Evolutionary conservation across 2,329 filamentous ascomycete genomes (phyloP), one percentile per base, ranked within the genome.

Genomic region (Ophiostoma australiae): DNA sequence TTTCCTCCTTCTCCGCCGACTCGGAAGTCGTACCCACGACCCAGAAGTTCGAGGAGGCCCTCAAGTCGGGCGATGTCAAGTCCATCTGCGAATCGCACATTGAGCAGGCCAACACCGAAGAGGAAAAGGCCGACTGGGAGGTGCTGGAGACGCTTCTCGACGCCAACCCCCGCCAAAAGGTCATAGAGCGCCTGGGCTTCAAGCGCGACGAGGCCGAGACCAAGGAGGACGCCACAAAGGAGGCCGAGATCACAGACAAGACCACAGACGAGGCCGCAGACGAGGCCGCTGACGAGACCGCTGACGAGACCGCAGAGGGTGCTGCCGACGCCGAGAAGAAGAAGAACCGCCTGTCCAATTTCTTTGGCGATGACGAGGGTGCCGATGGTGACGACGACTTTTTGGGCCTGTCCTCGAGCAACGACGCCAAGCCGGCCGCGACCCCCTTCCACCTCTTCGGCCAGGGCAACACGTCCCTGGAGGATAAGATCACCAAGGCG

Each of bases 41-140:
- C 0, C 89, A 94, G 76, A 90, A 90, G 75, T 98, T 99, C 74
- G 94, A 99, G 79, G 87, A 89, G 75, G 89, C 93, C 11, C 82
- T 99, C 71, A 87, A 90, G 76, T 86, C 88, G 71, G 94, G 93
- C 33, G 88, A 98, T 77, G 82, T 99, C 23, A 85, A 86, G 4
- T 84, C 84, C 61, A 91, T 99, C 73, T 97, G 94, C 78, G 89
- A 94, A 77, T 85, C 89, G 31, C 91, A 94, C 77, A 89, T 93
- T 73, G 83, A 89, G 35, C 83, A 89, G 73, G 90, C 94, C 23
- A 89, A 88, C 77, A 92, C 89, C 0, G 94, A 97, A 1, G 93
- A 97, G 75, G 95, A 98, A 79, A 97, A 93, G 83, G 91, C 92
- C 4, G 94, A 98, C 80, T 99, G 95, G 95, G 91, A 91, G 74